Conservation (phyloP, 371 early-diverging fungal species). For the Mortierella sp. region DNA sequence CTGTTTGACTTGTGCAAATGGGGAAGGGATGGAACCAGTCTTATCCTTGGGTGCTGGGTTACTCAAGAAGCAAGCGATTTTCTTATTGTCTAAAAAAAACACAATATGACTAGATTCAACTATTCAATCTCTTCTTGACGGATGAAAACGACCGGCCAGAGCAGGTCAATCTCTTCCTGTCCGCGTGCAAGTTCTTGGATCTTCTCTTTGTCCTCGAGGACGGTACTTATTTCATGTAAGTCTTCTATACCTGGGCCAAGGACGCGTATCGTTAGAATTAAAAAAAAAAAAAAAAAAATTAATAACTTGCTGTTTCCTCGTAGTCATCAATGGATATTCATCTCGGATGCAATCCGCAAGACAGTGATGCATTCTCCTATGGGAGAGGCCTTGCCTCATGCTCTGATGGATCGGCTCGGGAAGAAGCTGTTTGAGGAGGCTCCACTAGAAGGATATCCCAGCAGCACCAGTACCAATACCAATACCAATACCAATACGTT, state of each 20-base stretch:
- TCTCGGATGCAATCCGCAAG: conserved; percentile 82
- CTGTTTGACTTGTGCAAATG: no score
- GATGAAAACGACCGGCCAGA: conserved; percentile 68
- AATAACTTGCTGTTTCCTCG: not conserved
- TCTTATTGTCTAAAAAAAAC: no score
- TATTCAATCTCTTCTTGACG: conserved; percentile 66
- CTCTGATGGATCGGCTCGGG: conserved; percentile 67
- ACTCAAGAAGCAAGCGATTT: no score
- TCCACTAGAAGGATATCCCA: conserved; percentile 43
- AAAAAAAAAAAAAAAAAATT: not conserved
- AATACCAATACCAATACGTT: not conserved
- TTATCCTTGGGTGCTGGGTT: no score
- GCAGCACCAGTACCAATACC: not conserved
- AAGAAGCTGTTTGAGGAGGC: conserved; percentile 62
- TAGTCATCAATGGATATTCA: conserved; percentile 94
- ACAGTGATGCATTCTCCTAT: conserved; percentile 58
- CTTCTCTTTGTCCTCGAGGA: conserved; percentile 80
- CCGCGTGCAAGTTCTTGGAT: conserved; percentile 92
- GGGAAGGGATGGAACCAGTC: no score
- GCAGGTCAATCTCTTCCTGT: conserved; percentile 80
- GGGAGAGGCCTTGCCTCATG: conserved; percentile 59
- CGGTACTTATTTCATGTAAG: conserved; percentile 88
- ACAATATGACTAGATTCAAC: conserved; percentile 73
- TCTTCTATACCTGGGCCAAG: not conserved
- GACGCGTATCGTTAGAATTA: no score